Evolutionary conservation across 177 flowering plant species (phyloP).

Genomic region (Vitis hybrid): DNA sequence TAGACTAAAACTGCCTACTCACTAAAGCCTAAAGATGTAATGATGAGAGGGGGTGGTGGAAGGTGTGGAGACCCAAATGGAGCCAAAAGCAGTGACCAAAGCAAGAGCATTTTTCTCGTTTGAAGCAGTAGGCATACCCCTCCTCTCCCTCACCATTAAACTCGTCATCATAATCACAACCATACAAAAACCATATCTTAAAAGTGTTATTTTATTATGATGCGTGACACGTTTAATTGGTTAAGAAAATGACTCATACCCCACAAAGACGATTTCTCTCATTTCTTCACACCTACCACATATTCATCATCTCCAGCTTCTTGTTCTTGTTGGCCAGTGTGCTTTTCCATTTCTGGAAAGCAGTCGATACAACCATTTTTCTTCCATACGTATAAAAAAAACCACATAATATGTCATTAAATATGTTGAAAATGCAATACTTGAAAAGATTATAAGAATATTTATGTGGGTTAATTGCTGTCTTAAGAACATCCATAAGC

Average conservation of each 20-base stretch:
- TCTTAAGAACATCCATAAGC: too few species aligned
- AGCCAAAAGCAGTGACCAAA: constrained; percentile 16
- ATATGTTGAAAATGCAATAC: too few species aligned
- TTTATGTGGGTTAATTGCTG: too few species aligned
- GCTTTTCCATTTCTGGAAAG: too few species aligned
- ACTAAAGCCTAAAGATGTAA: not conserved
- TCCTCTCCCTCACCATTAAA: constrained; percentile 1
- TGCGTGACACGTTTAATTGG: constrained; percentile 11
- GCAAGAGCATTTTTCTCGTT: constrained; percentile 19
- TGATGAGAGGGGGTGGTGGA: constrained; percentile 14
- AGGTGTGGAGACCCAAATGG: constrained; percentile 7
- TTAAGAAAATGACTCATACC: not conserved
- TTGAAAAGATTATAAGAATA: too few species aligned
- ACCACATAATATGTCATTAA: too few species aligned
- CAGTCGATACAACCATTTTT: not conserved
- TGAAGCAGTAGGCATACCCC: not conserved
- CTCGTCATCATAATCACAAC: constrained; percentile 7
- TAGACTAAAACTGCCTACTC: too few species aligned
- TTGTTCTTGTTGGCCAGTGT: not conserved
- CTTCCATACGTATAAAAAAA: too few species aligned
- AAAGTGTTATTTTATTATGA: constrained; percentile 10
- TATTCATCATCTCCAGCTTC: not conserved
- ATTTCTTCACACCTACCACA: not conserved
- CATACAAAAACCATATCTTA: not conserved
- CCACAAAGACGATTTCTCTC: too few species aligned